Conservation (phyloP, 345 rosid species). For the Melastoma malabathricum region DNA sequence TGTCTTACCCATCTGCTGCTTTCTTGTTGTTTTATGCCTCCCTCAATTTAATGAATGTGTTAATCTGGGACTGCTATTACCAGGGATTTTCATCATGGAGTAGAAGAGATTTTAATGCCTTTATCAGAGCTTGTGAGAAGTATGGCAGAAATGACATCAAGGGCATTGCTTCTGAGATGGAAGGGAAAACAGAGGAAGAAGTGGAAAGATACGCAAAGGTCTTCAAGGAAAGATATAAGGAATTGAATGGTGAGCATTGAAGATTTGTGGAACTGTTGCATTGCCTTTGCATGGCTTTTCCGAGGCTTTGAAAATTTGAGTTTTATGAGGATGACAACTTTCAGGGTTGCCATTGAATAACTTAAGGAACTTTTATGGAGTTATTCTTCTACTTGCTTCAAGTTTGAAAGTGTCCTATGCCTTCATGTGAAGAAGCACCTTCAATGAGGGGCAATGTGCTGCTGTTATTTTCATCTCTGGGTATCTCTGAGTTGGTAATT, state of each 20-base stretch:
- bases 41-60: neutral
- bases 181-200: conserved; percentile 86
- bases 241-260: conserved; percentile 47
- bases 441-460: no score
- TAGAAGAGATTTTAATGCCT: conserved; percentile 80
- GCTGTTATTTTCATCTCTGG: neutral
- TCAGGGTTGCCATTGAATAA: neutral
- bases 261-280: neutral
- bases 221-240: conserved; percentile 85
- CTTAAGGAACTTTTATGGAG: neutral
- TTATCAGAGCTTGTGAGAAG: conserved; percentile 91
- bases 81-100: conserved; percentile 99
- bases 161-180: conserved; percentile 86
- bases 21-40: conserved; percentile 5
- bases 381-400: neutral
- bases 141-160: conserved; percentile 79
- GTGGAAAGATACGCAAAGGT: conserved; percentile 81
- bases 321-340: neutral
- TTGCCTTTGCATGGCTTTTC: neutral
- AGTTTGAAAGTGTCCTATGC: no score
- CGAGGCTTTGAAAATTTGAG: neutral
- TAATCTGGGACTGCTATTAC: neutral
- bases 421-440: no score
- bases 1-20: conserved; percentile 3
- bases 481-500: neutral